Percentiles rank a stretch among this genome's conserved stretches.
phyloP scores from a whole-genome alignment of 768 basidiomycete genomes.

The Pleurotus djamor region DNA sequence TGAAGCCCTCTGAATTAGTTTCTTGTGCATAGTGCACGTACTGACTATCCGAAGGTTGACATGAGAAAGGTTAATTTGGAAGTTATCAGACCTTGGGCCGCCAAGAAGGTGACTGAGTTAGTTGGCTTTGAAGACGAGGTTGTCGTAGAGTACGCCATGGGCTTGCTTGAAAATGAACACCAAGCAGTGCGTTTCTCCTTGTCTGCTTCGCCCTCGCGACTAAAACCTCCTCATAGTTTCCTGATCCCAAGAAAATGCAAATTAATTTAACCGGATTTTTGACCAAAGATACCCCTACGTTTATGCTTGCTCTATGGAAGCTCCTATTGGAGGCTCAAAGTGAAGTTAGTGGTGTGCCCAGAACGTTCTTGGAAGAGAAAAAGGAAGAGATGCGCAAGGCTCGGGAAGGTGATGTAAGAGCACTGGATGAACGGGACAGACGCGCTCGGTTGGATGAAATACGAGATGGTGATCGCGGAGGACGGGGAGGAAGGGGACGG shows the following conservation, averaged over 20 bases:
- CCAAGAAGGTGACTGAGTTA: conserved; percentile 87
- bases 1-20: not conserved
- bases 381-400: conserved; percentile 86
- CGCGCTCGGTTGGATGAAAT: conserved; percentile 68
- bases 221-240: conserved; percentile 46
- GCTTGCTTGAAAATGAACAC: conserved; percentile 82
- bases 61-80: conserved; percentile 92
- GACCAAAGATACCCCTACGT: conserved; percentile 77
- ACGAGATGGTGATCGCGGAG: conserved; percentile 55
- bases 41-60: conserved; percentile 60
- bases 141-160: conserved; percentile 95
- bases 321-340: conserved; percentile 92
- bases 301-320: conserved; percentile 89
- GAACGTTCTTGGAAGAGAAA: conserved; percentile 87
- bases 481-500: conserved; percentile 41
- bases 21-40: too few species aligned
- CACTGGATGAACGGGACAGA: conserved; percentile 71
- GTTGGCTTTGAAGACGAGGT: conserved; percentile 97
- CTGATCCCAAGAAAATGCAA: conserved; percentile 95
- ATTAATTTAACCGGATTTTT: conserved; percentile 93
- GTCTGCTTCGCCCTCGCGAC: not conserved
- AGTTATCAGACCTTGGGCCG: conserved; percentile 94
- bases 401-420: conserved; percentile 58
- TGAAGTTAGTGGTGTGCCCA: conserved; percentile 86
- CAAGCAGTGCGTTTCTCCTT: conserved; percentile 60